Base-by-base conservation (phyloP, 2,329 filamentous ascomycete species). In the Sphaerulina musiva region DNA sequence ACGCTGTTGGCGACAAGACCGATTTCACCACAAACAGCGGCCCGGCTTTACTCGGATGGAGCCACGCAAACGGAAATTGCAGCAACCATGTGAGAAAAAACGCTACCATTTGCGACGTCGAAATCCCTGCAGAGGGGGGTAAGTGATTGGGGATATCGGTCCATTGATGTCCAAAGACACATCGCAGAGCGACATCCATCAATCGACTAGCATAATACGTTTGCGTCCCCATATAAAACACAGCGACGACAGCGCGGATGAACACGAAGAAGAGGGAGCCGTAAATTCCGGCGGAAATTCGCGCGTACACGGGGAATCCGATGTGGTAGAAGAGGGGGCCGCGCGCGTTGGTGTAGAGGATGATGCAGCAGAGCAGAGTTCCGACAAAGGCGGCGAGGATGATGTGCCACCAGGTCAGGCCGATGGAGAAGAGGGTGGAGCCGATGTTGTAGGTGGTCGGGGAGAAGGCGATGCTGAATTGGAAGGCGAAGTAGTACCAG, bases 1-100 rank as follows among this genome's bases (percentile, higher is more conserved):
- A 89, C 7, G 88, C 89, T 38, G 66, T 62, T 11, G 60, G 60
- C 8, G 54, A 60, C 6, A 59, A 48, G 10, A 60, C 23, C 8
- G 57, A 58, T 46, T 61, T 59, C 46, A 59, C 48, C 9, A 59
- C 57, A 47, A 56, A 61, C 9, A 61, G 54, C 9, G 54, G 57
- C 36, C 69, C 51, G 48, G 69, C 62, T 32, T 64, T 64, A 46
- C 62, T 65, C 2, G 69, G 68, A 48, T 70, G 69, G 6, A 71
- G 59, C 58, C 63, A 69, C 8, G 61, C 61, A 43, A 70, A 67
- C 0, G 68, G 68, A 17, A 70, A 63, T 39, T 69, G 63, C 36
- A 69, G 60, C 0, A 67, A 48, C 66, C 59, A 59, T 8, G 54
- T 58, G 20, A 61, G 32, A 52, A 61, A 69, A 57, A 70, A 70